Evolutionary conservation across 179 eudicot genomes (phyloP), one percentile per base, ranked within the genome.

Genomic region (Silene coronaria): DNA sequence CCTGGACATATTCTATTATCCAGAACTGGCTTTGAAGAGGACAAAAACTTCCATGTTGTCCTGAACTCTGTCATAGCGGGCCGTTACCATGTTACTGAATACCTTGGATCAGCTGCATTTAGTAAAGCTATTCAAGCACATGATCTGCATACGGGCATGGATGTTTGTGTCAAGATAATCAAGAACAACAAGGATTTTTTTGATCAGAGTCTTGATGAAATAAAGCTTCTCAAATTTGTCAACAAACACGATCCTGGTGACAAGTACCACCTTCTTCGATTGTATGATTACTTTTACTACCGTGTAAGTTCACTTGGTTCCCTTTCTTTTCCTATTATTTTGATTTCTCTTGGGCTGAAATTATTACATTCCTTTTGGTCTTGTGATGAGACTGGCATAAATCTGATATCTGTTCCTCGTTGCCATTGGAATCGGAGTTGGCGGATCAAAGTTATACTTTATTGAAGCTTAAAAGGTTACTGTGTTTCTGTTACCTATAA

Each of bases 21-120:
- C 88, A 96, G 99, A 85, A 96, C 99, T 74, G 99, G 97, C 78
- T 96, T 96, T 76, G 99, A 93, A 86, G 99, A 93, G 87, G 97
- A 91, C 87, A 96, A 93, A 84, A 95, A 96, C 71, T 87, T 96
- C 62, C 93, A 90, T 78, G 97, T 93, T 59, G 90, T 93, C 67
- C 62, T 96, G 22, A 93, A 91, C 74, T 91, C 93, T 3, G 91
- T 96, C 60, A 86, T 96, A 75, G 99, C 98, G 38, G 96, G 99
- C 42, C 91, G 98, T 63, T 96, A 96, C 82, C 92, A 89, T 80
- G 92, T 96, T 61, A 88, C 96, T 24, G 97, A 91, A 77, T 89
- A 89, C 83, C 92, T 96, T 51, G 99, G 99, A 77, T 93, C 99
- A 61, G 97, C 99, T 78, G 97, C 99, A 68, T 96, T 96, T 87